Conservation (phyloP, 129 eudicot genomes). For the Escallonia rubra region DNA sequence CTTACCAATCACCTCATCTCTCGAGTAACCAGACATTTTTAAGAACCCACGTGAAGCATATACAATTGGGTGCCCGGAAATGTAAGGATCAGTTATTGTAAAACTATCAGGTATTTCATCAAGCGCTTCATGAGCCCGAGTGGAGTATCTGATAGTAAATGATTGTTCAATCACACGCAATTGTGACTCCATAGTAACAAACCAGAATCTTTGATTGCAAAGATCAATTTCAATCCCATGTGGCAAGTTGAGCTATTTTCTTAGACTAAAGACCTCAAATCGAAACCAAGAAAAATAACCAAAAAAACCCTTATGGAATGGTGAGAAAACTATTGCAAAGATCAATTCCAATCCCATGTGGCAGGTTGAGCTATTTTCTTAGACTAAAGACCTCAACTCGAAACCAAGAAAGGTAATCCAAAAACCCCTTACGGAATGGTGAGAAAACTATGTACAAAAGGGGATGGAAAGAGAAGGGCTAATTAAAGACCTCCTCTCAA, state of each 20-base stretch:
- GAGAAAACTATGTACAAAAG: too few species aligned
- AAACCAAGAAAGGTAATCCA: conserved; percentile 2
- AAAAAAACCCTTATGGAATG: too few species aligned
- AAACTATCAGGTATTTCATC: conserved; percentile 71
- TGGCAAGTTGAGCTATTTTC: conserved; percentile 32
- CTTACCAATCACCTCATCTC: conserved; percentile 69
- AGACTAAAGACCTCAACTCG: background rate
- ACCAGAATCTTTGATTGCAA: conserved; percentile 20
- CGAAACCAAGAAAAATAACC: background rate
- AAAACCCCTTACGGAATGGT: background rate
- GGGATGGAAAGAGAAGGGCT: background rate
- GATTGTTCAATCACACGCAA: conserved; percentile 49
- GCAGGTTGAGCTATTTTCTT: conserved; percentile 22
- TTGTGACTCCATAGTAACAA: conserved; percentile 52
- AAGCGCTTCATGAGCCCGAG: conserved; percentile 64
- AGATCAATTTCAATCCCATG: conserved; percentile 77
- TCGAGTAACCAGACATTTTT: conserved; percentile 71
- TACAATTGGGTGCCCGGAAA: conserved; percentile 86
- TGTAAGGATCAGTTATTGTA: conserved; percentile 73
- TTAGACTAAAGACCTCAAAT: background rate
- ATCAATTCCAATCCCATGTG: conserved; percentile 83
- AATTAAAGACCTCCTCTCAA: too few species aligned
- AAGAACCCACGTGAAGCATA: conserved; percentile 71
- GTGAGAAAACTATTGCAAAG: too few species aligned
- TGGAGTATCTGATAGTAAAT: conserved; percentile 51